phyloP scores from a whole-genome alignment of 2,329 filamentous ascomycete species.

The Fusarium napiforme region DNA sequence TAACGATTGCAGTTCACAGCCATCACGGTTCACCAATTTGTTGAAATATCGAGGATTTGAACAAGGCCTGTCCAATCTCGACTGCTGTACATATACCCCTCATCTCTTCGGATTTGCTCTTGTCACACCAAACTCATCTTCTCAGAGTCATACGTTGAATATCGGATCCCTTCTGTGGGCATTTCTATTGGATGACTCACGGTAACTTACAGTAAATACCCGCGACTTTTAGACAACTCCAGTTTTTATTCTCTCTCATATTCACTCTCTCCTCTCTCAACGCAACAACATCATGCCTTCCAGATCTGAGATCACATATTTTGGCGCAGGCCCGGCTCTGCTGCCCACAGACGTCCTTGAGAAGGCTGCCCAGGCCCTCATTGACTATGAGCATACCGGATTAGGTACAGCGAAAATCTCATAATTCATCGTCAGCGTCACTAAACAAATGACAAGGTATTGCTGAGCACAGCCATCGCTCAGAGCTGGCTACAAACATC shows the following conservation, averaged over 20 bases:
- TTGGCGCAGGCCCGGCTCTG: slow-evolving; percentile 89
- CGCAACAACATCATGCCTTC: slow-evolving; percentile 67
- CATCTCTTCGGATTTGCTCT: neutral
- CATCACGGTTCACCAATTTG: slow-evolving; percentile 12
- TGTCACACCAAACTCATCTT: neutral
- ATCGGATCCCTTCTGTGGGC: slow-evolving; percentile 20
- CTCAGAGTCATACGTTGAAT: slow-evolving; percentile 30
- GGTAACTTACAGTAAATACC: slow-evolving; percentile 14
- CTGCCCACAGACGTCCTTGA: slow-evolving; percentile 86
- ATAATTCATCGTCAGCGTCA: neutral
- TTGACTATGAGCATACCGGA: slow-evolving; percentile 84
- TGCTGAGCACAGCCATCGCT: slow-evolving; percentile 91
- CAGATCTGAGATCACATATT: slow-evolving; percentile 82
- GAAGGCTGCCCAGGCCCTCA: slow-evolving; percentile 77
- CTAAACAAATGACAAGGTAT: slow-evolving; percentile 53
- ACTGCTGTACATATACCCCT: neutral
- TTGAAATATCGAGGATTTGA: slow-evolving; percentile 5
- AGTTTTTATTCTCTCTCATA: slow-evolving; percentile 25
- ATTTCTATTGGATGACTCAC: slow-evolving; percentile 43
- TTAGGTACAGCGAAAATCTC: slow-evolving; percentile 63
- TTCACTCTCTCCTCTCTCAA: slow-evolving; percentile 15
- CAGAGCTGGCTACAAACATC: slow-evolving; percentile 79
- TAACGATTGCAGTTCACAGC: slow-evolving; percentile 24
- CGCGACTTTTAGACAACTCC: slow-evolving; percentile 19
- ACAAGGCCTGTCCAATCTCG: neutral